Conservation (phyloP, 495 filamentous ascomycete species). For the Thermochaetoides thermophila region DNA sequence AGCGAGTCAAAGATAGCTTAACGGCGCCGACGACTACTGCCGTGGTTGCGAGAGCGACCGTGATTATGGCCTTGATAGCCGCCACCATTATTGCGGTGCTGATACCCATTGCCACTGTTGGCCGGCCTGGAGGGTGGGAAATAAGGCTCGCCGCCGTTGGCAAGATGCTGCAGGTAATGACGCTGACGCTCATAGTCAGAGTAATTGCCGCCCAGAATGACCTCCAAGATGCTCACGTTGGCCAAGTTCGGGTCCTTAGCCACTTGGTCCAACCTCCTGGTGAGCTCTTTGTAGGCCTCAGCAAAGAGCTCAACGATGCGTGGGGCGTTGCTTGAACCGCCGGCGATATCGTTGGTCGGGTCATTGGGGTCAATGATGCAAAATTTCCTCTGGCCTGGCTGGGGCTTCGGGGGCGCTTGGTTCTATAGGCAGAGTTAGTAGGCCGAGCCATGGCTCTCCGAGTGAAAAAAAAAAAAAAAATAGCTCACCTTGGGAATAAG, state of each 20-base stretch:
- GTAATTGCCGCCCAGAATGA: slow-evolving; percentile 60
- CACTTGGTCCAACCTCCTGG: slow-evolving; percentile 38
- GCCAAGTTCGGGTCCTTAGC: slow-evolving; percentile 7
- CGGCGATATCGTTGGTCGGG: slow-evolving; percentile 67
- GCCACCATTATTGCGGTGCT: too few relatives aligned
- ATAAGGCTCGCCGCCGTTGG: slow-evolving; percentile 2
- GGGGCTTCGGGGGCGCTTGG: slow-evolving; percentile 19
- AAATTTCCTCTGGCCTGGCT: slow-evolving; percentile 40
- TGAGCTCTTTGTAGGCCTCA: slow-evolving; percentile 42
- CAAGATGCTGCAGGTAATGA: slow-evolving; percentile 21
- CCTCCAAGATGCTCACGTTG: slow-evolving; percentile 43
- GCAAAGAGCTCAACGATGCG: slow-evolving; percentile 50
- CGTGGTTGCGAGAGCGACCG: too few relatives aligned
- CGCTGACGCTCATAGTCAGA: slow-evolving; percentile 51
- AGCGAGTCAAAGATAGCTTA: too few relatives aligned
- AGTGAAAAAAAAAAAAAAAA: slow-evolving; percentile 3
- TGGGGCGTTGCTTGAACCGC: slow-evolving; percentile 52
- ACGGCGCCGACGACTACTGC: too few relatives aligned
- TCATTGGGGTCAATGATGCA: slow-evolving; percentile 85
- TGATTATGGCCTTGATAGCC: too few relatives aligned
- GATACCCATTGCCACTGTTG: too few relatives aligned
- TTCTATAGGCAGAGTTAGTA: slow-evolving; percentile 18
- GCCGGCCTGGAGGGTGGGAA: too few relatives aligned
- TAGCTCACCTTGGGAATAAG: slow-evolving; percentile 57
- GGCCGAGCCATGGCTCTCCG: not conserved